Conservation (phyloP, 2,329 filamentous ascomycete genomes). For the Nemania sp. region DNA sequence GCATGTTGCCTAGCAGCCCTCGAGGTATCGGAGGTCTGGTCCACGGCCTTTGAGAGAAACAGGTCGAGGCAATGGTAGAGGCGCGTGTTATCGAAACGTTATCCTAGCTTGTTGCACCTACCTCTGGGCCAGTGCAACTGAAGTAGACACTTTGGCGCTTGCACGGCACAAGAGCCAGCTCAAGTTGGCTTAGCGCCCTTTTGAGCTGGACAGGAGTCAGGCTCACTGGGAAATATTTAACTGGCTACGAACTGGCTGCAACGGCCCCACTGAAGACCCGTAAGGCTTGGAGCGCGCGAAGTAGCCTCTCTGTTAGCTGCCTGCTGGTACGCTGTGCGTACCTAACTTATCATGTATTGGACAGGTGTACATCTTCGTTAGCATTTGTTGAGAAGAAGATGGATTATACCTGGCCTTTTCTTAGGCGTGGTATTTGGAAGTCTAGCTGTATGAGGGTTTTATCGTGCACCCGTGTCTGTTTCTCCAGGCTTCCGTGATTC, state of each 20-base stretch:
- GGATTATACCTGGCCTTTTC: no score
- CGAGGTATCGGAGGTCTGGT: slow-evolving; percentile 15
- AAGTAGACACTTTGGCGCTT: slow-evolving; percentile 36
- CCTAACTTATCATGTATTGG: no score
- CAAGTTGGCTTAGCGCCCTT: slow-evolving; percentile 1
- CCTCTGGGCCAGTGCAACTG: no score
- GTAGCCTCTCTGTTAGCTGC: background rate
- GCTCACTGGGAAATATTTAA: slow-evolving; percentile 12
- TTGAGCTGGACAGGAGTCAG: background rate
- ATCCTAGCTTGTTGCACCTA: background rate
- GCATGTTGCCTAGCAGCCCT: slow-evolving; percentile 42
- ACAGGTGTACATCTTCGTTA: slow-evolving; percentile 22
- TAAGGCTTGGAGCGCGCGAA: no score
- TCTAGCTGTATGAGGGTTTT: slow-evolving; percentile 1
- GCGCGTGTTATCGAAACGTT: no score
- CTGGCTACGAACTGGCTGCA: slow-evolving; percentile 5
- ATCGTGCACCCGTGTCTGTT: background rate
- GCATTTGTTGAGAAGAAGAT: background rate
- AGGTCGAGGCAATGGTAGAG: no score
- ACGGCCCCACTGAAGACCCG: slow-evolving; percentile 14
- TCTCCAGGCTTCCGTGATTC: slow-evolving; percentile 8
- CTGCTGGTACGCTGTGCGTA: background rate
- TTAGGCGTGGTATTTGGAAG: no score
- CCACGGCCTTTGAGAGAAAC: no score
- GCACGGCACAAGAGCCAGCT: background rate